Evolutionary conservation across 2,329 filamentous ascomycete species (phyloP).

Genomic region (Trichoderma aggressivum): DNA sequence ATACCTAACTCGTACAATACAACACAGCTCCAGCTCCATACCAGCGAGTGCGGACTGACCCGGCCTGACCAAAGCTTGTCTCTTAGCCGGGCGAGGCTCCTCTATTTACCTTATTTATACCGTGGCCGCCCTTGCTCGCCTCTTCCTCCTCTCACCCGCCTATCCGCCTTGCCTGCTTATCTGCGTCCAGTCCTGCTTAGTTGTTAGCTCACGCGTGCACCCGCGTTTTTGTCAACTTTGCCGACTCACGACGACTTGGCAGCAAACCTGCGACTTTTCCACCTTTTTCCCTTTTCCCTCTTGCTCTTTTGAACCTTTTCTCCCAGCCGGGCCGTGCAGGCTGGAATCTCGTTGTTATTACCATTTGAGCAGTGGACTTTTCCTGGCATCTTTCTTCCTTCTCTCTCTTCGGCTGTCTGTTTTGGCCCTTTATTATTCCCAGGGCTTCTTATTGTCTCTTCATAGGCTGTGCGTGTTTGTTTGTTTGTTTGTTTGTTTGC

Average conservation of each 20-base stretch:
- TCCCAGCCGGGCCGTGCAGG: not conserved
- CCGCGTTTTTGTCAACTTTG: slow-evolving; percentile 13
- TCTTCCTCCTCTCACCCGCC: not conserved
- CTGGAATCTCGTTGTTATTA: not conserved
- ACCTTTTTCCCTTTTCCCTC: not conserved
- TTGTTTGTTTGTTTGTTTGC: not conserved
- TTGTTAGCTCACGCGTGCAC: slow-evolving; percentile 8
- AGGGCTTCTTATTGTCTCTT: not conserved
- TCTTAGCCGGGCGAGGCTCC: not conserved
- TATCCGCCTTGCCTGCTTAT: not conserved
- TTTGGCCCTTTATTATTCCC: not conserved
- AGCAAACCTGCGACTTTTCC: not conserved
- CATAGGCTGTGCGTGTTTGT: not conserved
- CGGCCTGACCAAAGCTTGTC: too few species aligned
- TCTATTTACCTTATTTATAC: not conserved
- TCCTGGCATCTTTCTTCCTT: not conserved
- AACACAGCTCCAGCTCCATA: not conserved
- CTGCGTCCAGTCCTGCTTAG: not conserved
- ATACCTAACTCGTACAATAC: too few species aligned
- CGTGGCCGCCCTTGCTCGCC: slow-evolving; percentile 3
- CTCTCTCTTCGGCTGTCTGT: not conserved
- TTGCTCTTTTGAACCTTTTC: not conserved
- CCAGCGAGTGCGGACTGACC: not conserved
- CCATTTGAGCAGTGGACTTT: not conserved
- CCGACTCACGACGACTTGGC: not conserved